These are phyloP conservation scores for Vanderwaltozyma yarrowii DNA, from an alignment of 805 yeast genomes.

Conservation along the genomic window DNA sequence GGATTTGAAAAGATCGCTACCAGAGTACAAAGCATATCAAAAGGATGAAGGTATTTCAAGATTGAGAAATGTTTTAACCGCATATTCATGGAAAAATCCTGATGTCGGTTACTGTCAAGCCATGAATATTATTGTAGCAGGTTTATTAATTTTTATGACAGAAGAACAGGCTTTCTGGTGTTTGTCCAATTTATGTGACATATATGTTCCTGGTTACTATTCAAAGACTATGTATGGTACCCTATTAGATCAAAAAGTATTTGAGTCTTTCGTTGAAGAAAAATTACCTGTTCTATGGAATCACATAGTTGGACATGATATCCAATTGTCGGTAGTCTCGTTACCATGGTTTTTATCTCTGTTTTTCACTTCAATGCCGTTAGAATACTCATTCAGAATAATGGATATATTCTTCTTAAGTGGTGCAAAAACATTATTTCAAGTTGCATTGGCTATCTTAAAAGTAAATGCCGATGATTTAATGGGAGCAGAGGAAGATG, in stretches of 20 bases:
- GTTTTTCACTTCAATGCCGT: conserved; percentile 87
- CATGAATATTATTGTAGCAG: conserved; percentile 89
- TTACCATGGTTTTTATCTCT: conserved; percentile 93
- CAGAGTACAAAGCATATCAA: conserved; percentile 94
- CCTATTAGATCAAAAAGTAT: conserved; percentile 82
- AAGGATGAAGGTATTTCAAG: conserved; percentile 73
- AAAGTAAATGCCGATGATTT: conserved; percentile 81
- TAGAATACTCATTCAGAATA: conserved; percentile 85
- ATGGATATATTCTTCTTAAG: conserved; percentile 83
- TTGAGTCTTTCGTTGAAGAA: conserved; percentile 79
- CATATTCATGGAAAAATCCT: conserved; percentile 94
- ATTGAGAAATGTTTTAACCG: conserved; percentile 78
- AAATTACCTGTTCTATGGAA: conserved; percentile 85
- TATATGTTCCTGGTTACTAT: conserved; percentile 87
- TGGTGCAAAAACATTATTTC: conserved; percentile 84
- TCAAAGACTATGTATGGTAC: conserved; percentile 98
- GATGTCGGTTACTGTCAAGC: conserved; percentile 98
- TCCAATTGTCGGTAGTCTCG: conserved; percentile 86
- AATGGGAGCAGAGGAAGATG: conserved; percentile 78
- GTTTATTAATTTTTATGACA: conserved; percentile 69
- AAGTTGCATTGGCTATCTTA: conserved; percentile 85
- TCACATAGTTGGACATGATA: conserved; percentile 68
- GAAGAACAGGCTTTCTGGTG: conserved; percentile 99
- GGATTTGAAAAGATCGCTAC: conserved; percentile 86
- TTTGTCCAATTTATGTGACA: conserved; percentile 67